phyloP scores from a whole-genome alignment of 257 asterid genomes.

The Solanum pinnatisectum region DNA sequence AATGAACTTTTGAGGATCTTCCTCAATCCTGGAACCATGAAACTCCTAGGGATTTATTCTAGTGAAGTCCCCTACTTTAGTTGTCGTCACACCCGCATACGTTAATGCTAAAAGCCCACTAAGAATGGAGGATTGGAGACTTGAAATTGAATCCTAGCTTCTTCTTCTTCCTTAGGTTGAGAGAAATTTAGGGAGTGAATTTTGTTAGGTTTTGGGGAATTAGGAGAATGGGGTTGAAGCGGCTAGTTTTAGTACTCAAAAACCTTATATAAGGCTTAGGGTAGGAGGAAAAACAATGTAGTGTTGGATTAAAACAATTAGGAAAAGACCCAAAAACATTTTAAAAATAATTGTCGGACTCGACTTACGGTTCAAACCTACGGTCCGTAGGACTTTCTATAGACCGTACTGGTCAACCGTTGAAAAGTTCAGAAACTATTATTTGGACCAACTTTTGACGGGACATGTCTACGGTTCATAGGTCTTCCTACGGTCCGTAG shows the following conservation, averaged over 20 bases:
- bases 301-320: neutral
- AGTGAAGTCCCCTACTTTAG: neutral
- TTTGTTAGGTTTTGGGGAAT: neutral
- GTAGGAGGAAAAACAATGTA: neutral
- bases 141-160: neutral
- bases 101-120: neutral
- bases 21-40: neutral
- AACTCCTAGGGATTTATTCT: neutral
- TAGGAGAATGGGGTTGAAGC: neutral
- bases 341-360: neutral
- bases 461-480: too few species aligned
- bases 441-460: too few species aligned
- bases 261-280: neutral
- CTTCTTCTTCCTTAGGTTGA: neutral
- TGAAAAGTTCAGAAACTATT: too few species aligned
- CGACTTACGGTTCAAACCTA: neutral
- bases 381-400: neutral
- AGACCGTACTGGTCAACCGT: neutral
- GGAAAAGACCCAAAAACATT: neutral
- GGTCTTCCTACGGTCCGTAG: too few species aligned
- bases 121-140: neutral
- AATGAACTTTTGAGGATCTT: neutral
- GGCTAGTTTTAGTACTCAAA: neutral
- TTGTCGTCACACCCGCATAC: neutral
- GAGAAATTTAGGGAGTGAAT: neutral